phyloP scores from a whole-genome alignment of 2,329 filamentous ascomycete genomes.

The Ascochyta clinopodiicola region DNA sequence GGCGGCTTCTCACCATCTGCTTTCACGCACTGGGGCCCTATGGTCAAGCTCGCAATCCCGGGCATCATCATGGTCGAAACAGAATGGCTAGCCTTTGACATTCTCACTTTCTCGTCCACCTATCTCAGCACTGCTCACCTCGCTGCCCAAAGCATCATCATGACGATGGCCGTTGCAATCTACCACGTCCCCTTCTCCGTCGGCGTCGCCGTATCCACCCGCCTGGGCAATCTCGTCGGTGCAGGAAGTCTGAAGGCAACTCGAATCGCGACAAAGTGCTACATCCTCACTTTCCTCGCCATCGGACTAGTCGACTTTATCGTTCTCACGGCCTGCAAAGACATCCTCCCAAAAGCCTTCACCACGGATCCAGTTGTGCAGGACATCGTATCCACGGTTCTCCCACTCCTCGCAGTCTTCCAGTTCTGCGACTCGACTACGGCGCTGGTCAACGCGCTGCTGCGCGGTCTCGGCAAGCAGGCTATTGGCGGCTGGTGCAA shows the following conservation, averaged over 20 bases:
- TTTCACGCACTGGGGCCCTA: constrained; percentile 77
- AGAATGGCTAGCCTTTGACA: constrained; percentile 48
- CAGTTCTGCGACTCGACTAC: constrained; percentile 49
- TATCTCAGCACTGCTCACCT: constrained; percentile 81
- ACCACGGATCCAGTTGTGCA: constrained; percentile 46
- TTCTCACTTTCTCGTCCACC: constrained; percentile 73
- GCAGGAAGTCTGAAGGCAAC: constrained; percentile 44
- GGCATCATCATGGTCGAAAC: constrained; percentile 94
- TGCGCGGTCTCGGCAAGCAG: constrained; percentile 49
- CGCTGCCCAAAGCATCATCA: constrained; percentile 71
- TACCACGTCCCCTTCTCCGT: constrained; percentile 52
- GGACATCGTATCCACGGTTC: constrained; percentile 39
- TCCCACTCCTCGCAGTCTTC: constrained; percentile 48
- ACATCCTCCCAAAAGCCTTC: constrained; percentile 44
- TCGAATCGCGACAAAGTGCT: constrained; percentile 42
- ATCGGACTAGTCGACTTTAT: constrained; percentile 46
- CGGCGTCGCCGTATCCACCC: constrained; percentile 48
- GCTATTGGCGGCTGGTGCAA: constrained; percentile 49
- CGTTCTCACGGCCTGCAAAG: constrained; percentile 38
- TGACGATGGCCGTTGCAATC: constrained; percentile 45
- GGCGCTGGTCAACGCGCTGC: constrained; percentile 46
- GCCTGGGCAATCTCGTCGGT: constrained; percentile 50
- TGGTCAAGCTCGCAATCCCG: constrained; percentile 87
- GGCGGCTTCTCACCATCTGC: constrained; percentile 74
- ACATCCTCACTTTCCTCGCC: constrained; percentile 42